Evolutionary conservation across 2,329 filamentous ascomycete species (phyloP), one percentile per base, ranked within the genome.

Genomic region (Pyrenophora tritici-repentis): DNA sequence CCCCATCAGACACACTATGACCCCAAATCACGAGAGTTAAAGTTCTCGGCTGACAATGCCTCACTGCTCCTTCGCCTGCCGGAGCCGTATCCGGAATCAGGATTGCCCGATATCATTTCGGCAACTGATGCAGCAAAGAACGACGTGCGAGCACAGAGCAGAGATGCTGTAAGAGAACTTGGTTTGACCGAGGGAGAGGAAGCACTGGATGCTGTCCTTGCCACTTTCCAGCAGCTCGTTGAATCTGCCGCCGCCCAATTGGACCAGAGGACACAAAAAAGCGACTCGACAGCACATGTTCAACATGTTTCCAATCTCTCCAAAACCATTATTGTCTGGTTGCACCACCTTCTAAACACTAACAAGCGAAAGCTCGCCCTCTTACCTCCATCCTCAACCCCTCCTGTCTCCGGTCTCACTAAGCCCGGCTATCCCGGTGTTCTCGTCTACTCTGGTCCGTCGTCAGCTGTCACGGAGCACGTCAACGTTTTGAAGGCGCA

Each of bases 391-490:
- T 5, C 67, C 1, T 36, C 42, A 16, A 33, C 22, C 6, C 57
- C 57, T 3, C 32, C 56, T 0, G 58, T 79, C n/a, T 69, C 70
- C 2, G 77, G 77, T 12, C 61, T 79, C 31, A 76, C 76, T 0
- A 79, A 79, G 49, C 76, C 77, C 1, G 77, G 77, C 7, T 78
- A 79, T 48, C 77, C 77, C 17, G 77, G 77, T 12, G 64, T 78
- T 4, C 64, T 79, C 52, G 51, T 78, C 26, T 79, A 76, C 52
- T 73, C 73, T 3, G 77, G 77, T 0, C 71, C 74, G 3, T 54
- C 59, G 0, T 36, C 47, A 9, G 68, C 68, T 2, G 75, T 79
- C 18, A 63, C 66, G 36, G 73, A 74, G 34, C 76, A 79, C 52
- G 71, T 79, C 31, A 71, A 70, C 32, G 68, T 67, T 16, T 61